Percentiles rank a stretch among this genome's conserved stretches.
Conservation (phyloP, 2,329 filamentous ascomycete species). For the Cladophialophora chaetospira region DNA sequence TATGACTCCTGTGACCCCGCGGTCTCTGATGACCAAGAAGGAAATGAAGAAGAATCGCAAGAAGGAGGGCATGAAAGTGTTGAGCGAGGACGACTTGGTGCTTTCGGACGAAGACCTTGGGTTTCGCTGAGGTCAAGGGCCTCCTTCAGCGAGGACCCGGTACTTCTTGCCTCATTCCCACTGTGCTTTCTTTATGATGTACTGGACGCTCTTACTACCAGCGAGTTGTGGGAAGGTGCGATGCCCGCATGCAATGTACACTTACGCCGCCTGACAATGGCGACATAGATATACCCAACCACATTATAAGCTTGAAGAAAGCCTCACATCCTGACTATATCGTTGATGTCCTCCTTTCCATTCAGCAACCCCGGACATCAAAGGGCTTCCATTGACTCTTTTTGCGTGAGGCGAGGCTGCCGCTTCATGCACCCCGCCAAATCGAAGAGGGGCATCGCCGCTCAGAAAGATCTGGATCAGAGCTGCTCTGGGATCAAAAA, state of each 20-base stretch:
- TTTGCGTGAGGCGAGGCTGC: no score
- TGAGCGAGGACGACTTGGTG: conserved; percentile 51
- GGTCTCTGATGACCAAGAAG: conserved; percentile 46
- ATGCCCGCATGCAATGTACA: background rate
- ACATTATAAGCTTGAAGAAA: background rate
- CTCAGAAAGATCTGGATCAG: no score
- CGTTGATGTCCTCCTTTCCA: no score
- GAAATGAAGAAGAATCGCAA: conserved; percentile 46
- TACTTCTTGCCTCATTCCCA: no score
- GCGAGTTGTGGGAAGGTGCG: background rate
- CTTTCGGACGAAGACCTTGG: conserved; percentile 50
- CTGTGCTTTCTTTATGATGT: background rate
- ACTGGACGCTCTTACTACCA: background rate
- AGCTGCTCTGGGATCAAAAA: no score
- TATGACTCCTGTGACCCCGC: conserved; percentile 49
- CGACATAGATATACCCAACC: background rate
- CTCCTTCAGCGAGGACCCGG: no score
- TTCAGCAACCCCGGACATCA: no score
- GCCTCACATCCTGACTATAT: no score
- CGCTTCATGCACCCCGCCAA: no score
- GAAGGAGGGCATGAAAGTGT: conserved; percentile 46
- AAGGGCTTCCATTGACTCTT: no score
- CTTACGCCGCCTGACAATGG: background rate
- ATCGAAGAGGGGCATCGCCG: no score
- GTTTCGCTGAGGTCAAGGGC: conserved; percentile 33